A percentile compares a stretch with the other conserved stretches of the same genome.
Conservation (phyloP, 163 green algal genomes). For the Trebouxia gelatinosa region DNA sequence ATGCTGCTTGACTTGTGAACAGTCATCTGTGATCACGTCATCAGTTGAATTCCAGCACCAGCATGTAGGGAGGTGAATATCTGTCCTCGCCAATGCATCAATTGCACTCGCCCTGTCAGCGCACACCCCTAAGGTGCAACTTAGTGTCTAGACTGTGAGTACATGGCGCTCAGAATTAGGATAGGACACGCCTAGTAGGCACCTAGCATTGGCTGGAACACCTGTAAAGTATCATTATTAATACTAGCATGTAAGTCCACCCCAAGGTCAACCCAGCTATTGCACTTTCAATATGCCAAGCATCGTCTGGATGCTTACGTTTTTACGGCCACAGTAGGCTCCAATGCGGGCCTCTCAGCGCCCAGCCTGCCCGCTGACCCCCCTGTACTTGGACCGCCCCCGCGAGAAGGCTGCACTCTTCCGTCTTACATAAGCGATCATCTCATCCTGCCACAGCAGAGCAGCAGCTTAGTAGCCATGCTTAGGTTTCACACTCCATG, state of each 20-base stretch:
- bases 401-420: conserved; percentile 62
- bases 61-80: too few species aligned
- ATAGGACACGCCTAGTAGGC: too few species aligned
- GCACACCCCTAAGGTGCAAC: too few species aligned
- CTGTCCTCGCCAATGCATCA: too few species aligned
- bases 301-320: conserved; percentile 43
- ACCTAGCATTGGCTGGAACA: too few species aligned
- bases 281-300: neutral
- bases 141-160: neutral
- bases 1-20: too few species aligned
- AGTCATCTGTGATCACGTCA: too few species aligned
- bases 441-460: conserved; percentile 66
- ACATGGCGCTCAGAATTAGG: neutral
- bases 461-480: too few species aligned
- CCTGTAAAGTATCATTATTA: neutral
- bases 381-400: conserved; percentile 60
- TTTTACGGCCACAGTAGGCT: conserved; percentile 62
- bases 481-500: neutral
- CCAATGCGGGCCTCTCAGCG: conserved; percentile 77
- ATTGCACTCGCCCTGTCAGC: too few species aligned
- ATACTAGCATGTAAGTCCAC: neutral
- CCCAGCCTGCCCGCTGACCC: conserved; percentile 60
- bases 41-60: too few species aligned
- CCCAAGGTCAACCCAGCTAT: too few species aligned
- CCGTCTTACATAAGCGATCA: conserved; percentile 64